Conservation (phyloP, 2,329 filamentous ascomycete genomes). For the Aureobasidium lini region DNA sequence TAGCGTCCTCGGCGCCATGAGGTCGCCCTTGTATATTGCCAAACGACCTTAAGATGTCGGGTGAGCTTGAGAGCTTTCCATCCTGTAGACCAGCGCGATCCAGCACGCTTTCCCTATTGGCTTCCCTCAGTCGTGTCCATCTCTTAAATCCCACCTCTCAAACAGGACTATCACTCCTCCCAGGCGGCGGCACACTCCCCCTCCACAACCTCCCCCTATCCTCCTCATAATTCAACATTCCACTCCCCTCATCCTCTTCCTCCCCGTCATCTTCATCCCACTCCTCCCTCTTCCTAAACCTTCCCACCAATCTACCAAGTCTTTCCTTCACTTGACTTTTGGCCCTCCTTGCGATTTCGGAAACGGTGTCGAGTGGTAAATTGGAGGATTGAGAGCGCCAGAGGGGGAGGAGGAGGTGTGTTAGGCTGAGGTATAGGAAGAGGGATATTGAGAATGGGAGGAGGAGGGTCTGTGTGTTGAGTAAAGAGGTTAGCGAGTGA, state of each 20-base stretch:
- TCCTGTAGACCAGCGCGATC: no score
- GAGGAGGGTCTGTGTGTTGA: background rate
- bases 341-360: background rate
- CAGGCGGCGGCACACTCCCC: background rate
- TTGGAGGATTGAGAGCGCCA: constrained; percentile 5
- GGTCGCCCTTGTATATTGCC: no score
- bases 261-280: constrained; percentile 9
- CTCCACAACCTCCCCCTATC: constrained; percentile 9
- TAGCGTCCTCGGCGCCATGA: no score
- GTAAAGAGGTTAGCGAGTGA: background rate
- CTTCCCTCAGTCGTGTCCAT: background rate
- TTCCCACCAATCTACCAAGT: background rate
- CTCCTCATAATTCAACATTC: constrained; percentile 13
- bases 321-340: background rate
- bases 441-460: constrained; percentile 2
- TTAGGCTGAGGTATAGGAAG: constrained; percentile 11
- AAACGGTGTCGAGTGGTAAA: background rate
- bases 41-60: no score
- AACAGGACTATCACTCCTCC: background rate
- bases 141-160: background rate
- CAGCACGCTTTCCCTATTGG: background rate
- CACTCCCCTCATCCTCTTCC: background rate
- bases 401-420: background rate
- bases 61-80: no score
- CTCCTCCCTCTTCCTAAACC: background rate